Percentiles rank a stretch among this genome's conserved stretches.
Conservation (phyloP, 75 land plant genomes). For the Adiantum capillusveneris region DNA sequence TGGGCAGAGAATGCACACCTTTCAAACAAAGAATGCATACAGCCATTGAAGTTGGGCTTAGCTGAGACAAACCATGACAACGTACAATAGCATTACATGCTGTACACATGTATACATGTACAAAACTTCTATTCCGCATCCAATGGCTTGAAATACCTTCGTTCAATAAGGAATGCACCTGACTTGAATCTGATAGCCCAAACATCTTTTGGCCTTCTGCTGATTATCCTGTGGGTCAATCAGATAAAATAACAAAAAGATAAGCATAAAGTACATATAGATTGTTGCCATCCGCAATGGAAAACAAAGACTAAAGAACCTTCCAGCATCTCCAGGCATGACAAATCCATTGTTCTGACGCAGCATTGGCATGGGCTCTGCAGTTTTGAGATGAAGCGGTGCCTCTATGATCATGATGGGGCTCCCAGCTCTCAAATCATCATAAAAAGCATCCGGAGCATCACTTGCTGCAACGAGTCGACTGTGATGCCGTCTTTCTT, state of each 20-base stretch:
- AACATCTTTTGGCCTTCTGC: constrained; percentile 78
- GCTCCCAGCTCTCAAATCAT: constrained; percentile 40
- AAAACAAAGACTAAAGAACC: constrained; percentile 23
- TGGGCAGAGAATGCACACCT: too few relatives aligned
- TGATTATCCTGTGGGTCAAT: constrained; percentile 48
- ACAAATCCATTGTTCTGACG: constrained; percentile 48
- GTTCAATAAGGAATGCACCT: constrained; percentile 77
- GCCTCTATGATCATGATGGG: constrained; percentile 62
- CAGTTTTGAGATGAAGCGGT: constrained; percentile 67
- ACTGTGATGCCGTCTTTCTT: too few relatives aligned
- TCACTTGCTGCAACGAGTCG: too few relatives aligned
- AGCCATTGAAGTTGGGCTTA: too few relatives aligned
- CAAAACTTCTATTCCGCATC: constrained; percentile 12
- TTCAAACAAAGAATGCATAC: too few relatives aligned
- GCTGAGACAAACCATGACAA: too few relatives aligned
- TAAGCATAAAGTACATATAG: background rate
- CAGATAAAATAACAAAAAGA: too few relatives aligned
- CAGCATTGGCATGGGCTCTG: constrained; percentile 62
- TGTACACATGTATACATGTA: too few relatives aligned
- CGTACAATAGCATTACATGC: too few relatives aligned
- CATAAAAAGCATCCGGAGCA: constrained; percentile 1
- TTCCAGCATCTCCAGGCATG: constrained; percentile 76
- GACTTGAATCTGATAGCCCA: constrained; percentile 75
- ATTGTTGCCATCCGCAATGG: background rate
- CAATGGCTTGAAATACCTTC: constrained; percentile 66